Conservation (phyloP, 1,284 basidiomycete species). For the Ceratobasidium sp. region DNA sequence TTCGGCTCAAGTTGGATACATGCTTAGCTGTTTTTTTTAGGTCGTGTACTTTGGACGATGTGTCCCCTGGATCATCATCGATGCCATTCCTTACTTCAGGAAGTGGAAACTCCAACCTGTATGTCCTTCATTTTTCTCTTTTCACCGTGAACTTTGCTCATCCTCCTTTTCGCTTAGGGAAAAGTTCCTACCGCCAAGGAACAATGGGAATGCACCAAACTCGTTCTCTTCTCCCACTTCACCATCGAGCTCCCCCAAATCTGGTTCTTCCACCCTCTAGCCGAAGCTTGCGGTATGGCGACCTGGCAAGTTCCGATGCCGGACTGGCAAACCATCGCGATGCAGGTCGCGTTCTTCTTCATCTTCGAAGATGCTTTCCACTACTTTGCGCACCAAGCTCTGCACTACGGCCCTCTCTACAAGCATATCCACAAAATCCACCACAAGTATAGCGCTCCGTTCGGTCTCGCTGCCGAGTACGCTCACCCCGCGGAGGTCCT, state of each 20-base stretch:
- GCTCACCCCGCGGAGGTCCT: constrained; percentile 95
- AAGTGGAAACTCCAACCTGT: constrained; percentile 94
- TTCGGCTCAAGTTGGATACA: neutral
- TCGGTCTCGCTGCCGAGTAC: constrained; percentile 98
- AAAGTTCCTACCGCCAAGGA: constrained; percentile 86
- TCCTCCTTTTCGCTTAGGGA: constrained; percentile 53
- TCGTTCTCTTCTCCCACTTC: constrained; percentile 95
- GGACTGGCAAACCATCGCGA: constrained; percentile 73
- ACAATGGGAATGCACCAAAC: constrained; percentile 97
- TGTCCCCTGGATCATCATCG: constrained; percentile 96
- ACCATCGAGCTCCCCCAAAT: constrained; percentile 96
- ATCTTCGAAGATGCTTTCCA: constrained; percentile 97
- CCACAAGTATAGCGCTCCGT: constrained; percentile 97
- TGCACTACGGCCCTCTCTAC: constrained; percentile 93
- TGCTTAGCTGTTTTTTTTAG: constrained; percentile 60
- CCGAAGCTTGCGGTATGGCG: constrained; percentile 89
- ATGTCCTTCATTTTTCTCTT: constrained; percentile 43
- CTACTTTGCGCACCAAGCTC: constrained; percentile 87
- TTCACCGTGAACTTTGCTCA: constrained; percentile 15
- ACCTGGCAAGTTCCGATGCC: constrained; percentile 97
- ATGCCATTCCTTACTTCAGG: constrained; percentile 92
- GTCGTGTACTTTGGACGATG: constrained; percentile 97
- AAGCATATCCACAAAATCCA: constrained; percentile 98
- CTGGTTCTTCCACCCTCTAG: constrained; percentile 96
- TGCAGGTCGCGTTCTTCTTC: constrained; percentile 93